Conservation (phyloP, 345 rosid genomes). For the Populus alba region DNA sequence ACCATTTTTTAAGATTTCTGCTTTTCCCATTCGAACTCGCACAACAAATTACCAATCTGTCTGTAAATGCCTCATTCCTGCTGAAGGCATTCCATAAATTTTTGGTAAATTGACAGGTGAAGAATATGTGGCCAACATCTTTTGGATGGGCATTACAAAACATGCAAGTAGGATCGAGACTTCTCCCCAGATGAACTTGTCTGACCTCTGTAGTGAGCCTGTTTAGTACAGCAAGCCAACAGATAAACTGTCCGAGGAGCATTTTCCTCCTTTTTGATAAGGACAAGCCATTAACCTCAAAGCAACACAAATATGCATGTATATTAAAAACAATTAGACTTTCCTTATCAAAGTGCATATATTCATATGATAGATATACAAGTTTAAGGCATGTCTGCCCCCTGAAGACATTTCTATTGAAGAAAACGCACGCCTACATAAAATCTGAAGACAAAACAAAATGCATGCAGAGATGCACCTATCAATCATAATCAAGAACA, state of each 20-base stretch:
- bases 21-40: background rate
- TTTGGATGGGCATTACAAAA: background rate
- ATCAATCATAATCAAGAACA: background rate
- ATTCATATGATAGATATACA: no score
- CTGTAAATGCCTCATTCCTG: background rate
- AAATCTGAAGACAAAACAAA: background rate
- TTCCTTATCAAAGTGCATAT: background rate
- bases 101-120: background rate
- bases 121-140: background rate
- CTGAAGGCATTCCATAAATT: background rate
- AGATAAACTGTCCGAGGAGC: background rate
- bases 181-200: background rate
- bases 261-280: background rate
- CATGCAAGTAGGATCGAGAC: background rate
- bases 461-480: background rate
- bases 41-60: background rate
- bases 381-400: no score
- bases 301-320: background rate
- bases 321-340: background rate
- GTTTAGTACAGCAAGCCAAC: background rate
- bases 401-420: background rate
- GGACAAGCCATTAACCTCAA: background rate
- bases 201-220: background rate
- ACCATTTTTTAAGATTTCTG: background rate
- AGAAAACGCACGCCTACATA: background rate